Evolutionary conservation across 2,329 filamentous ascomycete species (phyloP).

Genomic region (Thielaviopsis punctulata): DNA sequence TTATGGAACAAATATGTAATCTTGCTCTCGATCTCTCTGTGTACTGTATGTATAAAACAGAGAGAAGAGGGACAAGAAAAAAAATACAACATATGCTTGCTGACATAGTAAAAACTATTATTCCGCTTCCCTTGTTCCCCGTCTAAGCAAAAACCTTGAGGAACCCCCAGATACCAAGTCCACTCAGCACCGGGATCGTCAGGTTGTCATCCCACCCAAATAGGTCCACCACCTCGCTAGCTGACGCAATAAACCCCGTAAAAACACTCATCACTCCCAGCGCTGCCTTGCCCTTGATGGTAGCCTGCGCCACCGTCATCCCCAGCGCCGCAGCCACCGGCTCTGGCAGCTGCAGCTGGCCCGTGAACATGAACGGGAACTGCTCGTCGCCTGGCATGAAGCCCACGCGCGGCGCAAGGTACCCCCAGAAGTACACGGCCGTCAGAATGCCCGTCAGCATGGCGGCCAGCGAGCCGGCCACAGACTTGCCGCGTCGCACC

Average conservation of each 20-base stretch:
- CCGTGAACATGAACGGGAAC: constrained; percentile 67
- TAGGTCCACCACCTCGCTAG: constrained; percentile 77
- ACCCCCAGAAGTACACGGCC: constrained; percentile 77
- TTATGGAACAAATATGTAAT: no score
- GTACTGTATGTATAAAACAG: neutral
- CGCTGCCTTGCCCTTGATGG: constrained; percentile 53
- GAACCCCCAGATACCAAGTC: constrained; percentile 78
- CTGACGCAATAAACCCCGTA: constrained; percentile 75
- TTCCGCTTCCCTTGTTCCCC: neutral
- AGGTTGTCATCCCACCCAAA: constrained; percentile 96
- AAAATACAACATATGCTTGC: no score
- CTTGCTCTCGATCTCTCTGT: no score
- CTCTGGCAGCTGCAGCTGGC: constrained; percentile 52
- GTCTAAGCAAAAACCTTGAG: constrained; percentile 62
- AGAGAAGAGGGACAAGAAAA: neutral
- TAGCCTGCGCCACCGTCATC: constrained; percentile 38
- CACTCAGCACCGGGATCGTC: constrained; percentile 85
- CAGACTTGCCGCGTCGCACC: constrained; percentile 72
- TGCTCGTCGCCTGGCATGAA: constrained; percentile 51
- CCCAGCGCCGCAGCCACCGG: constrained; percentile 42
- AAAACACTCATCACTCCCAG: constrained; percentile 67
- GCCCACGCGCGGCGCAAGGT: constrained; percentile 52
- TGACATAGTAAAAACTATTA: neutral
- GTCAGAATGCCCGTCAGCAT: constrained; percentile 69
- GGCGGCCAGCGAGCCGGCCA: constrained; percentile 76